Evolutionary conservation across 2,329 filamentous ascomycete genomes (phyloP).

Genomic region (Alternaria arbusti): DNA sequence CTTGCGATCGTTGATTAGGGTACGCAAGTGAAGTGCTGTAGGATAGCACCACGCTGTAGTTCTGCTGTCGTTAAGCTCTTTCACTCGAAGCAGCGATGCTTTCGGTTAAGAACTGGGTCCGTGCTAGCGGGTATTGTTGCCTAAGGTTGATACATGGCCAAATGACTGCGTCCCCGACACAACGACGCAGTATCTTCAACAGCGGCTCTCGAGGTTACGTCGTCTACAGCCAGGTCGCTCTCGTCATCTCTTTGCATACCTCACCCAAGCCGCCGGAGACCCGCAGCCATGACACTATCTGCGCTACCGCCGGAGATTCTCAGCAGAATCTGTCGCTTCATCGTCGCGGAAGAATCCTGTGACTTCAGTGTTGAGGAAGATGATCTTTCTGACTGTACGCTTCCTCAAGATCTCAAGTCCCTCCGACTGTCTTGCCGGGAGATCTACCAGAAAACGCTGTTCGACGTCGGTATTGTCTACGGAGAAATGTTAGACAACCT

Average conservation of each 20-base stretch:
- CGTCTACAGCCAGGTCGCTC: not conserved
- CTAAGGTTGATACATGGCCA: too few species aligned
- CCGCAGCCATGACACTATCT: not conserved
- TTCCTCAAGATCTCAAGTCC: not conserved
- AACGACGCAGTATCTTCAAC: not conserved
- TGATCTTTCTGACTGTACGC: too few species aligned
- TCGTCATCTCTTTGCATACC: not conserved
- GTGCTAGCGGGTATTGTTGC: not conserved
- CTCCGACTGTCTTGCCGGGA: not conserved
- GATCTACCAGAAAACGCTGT: not conserved
- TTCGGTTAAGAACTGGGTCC: not conserved
- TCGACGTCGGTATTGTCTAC: not conserved
- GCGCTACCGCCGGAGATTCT: not conserved
- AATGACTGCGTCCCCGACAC: too few species aligned
- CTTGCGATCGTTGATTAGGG: too few species aligned
- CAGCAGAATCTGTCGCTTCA: not conserved
- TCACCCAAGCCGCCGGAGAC: not conserved
- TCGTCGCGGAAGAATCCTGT: not conserved
- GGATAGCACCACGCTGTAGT: too few species aligned
- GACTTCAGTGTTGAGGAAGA: too few species aligned
- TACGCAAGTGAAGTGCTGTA: too few species aligned
- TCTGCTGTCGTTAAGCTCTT: not conserved
- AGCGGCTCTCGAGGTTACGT: accelerated
- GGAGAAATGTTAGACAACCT: not conserved
- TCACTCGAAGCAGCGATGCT: not conserved